phyloP scores from a whole-genome alignment of 257 asterid genomes.

The Mentha longifolia region DNA sequence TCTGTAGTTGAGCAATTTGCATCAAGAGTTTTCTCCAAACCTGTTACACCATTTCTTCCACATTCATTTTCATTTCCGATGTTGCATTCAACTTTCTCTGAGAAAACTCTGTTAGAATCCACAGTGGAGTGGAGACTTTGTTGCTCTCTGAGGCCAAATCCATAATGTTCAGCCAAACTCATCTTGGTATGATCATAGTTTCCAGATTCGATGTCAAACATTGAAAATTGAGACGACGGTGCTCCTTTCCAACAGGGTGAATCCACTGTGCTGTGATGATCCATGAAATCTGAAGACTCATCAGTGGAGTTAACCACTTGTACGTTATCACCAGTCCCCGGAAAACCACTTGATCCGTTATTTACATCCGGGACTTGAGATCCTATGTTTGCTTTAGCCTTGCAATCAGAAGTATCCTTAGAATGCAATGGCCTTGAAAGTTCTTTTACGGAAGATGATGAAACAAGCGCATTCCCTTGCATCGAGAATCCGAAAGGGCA shows the following conservation, averaged over 20 bases:
- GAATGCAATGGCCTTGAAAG: constrained; percentile 37
- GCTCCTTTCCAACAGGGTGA: constrained; percentile 99
- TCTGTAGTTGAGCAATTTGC: constrained; percentile 41
- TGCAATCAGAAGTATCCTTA: constrained; percentile 35
- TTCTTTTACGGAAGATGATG: constrained; percentile 43
- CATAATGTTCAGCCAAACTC: constrained; percentile 41
- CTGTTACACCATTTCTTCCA: constrained; percentile 38
- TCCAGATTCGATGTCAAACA: constrained; percentile 54
- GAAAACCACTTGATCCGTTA: constrained; percentile 35
- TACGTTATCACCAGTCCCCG: constrained; percentile 37
- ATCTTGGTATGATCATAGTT: constrained; percentile 35
- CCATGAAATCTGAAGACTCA: constrained; percentile 59
- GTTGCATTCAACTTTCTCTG: constrained; percentile 44
- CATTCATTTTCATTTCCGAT: constrained; percentile 35
- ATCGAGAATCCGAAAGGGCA: constrained; percentile 40
- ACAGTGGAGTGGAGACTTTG: constrained; percentile 35
- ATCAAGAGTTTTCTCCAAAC: constrained; percentile 36
- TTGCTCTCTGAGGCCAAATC: constrained; percentile 42
- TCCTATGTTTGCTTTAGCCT: constrained; percentile 37
- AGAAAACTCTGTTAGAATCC: constrained; percentile 40
- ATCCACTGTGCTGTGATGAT: constrained; percentile 70
- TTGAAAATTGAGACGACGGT: constrained; percentile 56
- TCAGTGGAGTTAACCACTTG: constrained; percentile 46
- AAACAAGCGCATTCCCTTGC: constrained; percentile 40
- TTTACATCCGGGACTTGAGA: constrained; percentile 44